These are phyloP conservation scores for Kingdonia uniflora DNA, from an alignment of 164 flowering plant genomes.

Conservation along the genomic window DNA sequence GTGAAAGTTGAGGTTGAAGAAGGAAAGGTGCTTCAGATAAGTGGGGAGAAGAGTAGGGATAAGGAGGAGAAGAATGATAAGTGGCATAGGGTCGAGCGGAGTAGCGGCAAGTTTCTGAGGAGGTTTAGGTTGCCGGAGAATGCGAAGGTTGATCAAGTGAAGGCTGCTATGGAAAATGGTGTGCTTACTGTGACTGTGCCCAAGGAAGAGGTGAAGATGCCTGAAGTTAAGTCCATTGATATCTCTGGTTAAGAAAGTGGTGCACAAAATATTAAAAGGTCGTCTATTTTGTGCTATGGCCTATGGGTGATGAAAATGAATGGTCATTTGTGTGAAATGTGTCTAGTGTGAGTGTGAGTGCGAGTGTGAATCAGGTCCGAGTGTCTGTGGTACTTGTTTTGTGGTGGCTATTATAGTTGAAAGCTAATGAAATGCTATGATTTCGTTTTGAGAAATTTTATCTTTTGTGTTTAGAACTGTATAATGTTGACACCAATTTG, in stretches of 20 bases:
- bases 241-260: conserved; percentile 16
- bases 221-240: conserved; percentile 16
- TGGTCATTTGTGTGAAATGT: no score
- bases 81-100: conserved; percentile 26
- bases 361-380: no score
- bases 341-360: no score
- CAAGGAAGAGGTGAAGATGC: conserved; percentile 22
- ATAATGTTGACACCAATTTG: no score
- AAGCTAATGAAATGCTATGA: no score
- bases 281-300: no score
- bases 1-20: conserved; percentile 38
- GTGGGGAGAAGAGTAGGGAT: conserved; percentile 28
- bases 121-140: conserved; percentile 33
- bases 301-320: no score
- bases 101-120: conserved; percentile 25
- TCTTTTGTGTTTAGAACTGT: no score
- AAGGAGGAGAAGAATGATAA: conserved; percentile 27
- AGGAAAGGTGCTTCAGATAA: conserved; percentile 25
- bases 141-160: conserved; percentile 23
- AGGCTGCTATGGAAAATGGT: conserved; percentile 26
- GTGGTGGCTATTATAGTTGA: no score
- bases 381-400: no score
- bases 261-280: no score
- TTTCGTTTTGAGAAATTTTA: no score
- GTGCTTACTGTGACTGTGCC: conserved; percentile 32